These are phyloP conservation scores for Pseudoscleropodium purum DNA, from an alignment of 225 moss, liverwort and hornwort species.

Conservation along the genomic window DNA sequence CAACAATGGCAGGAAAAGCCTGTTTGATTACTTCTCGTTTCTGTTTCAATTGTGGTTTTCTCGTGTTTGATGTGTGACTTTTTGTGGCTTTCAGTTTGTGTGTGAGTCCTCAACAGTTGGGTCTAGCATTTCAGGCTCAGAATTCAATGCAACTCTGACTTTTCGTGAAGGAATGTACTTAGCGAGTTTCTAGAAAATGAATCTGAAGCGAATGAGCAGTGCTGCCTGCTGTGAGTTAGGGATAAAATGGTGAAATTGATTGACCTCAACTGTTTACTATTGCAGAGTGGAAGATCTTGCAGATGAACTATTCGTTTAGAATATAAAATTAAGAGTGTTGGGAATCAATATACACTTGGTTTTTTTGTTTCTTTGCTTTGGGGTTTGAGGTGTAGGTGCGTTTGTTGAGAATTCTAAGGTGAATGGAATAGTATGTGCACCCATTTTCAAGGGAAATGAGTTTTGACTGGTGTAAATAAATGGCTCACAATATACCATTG, in stretches of 20 bases:
- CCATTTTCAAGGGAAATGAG: not conserved
- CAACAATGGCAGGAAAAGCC: not conserved
- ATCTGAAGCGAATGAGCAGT: not conserved
- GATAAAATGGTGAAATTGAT: not conserved
- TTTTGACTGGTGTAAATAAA: not conserved
- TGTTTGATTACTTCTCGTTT: not conserved
- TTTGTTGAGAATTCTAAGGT: not conserved
- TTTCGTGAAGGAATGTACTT: no score
- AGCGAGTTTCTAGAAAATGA: not conserved
- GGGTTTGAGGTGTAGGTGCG: not conserved
- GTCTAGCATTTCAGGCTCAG: not conserved
- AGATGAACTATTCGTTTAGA: not conserved
- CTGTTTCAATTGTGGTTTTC: not conserved
- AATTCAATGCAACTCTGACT: not conserved
- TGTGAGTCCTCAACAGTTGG: not conserved
- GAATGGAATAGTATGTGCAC: not conserved
- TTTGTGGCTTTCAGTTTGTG: no score
- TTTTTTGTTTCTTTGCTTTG: no score
- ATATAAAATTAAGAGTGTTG: not conserved
- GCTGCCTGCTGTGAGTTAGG: not conserved
- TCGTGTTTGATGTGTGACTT: not conserved
- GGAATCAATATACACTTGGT: no score
- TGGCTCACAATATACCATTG: not conserved
- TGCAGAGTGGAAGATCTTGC: not conserved
- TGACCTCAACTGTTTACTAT: not conserved